Percentiles rank a stretch among this genome's conserved stretches.
Evolutionary conservation across 2,329 filamentous ascomycete species (phyloP).

Genomic region (Periconia sp.): DNA sequence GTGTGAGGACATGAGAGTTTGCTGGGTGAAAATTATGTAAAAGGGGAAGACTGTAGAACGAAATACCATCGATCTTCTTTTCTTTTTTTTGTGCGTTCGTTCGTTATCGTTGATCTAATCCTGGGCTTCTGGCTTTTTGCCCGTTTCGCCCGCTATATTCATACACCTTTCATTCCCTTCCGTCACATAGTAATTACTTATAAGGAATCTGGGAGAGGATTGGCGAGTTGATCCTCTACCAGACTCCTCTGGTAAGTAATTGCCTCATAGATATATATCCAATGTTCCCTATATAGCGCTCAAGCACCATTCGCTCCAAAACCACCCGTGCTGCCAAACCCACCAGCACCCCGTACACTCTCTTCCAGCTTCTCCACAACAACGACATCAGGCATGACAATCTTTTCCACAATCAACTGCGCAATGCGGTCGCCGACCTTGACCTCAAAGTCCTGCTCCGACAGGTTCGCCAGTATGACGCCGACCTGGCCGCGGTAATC

Average conservation of each 20-base stretch:
- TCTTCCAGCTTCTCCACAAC: conserved; percentile 87
- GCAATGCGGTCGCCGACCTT: conserved; percentile 88
- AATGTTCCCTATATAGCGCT: neutral
- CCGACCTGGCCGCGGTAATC: conserved; percentile 95
- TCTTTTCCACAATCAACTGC: conserved; percentile 91
- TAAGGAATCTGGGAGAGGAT: no score
- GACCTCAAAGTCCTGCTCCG: conserved; percentile 77
- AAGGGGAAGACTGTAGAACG: neutral
- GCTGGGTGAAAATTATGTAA: conserved; percentile 13
- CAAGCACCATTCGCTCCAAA: conserved; percentile 29
- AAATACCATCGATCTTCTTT: conserved; percentile 2
- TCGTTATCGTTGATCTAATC: neutral
- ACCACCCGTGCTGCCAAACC: conserved; percentile 44
- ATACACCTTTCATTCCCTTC: neutral
- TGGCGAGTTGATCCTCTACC: no score
- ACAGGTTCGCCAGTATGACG: conserved; percentile 92
- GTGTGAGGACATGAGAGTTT: conserved; percentile 14
- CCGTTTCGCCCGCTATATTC: neutral
- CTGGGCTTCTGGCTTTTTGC: neutral
- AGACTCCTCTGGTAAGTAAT: no score
- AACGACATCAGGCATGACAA: conserved; percentile 88
- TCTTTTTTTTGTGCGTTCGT: neutral
- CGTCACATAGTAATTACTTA: no score
- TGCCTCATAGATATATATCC: no score
- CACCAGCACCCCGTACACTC: conserved; percentile 86